These are phyloP conservation scores for Suillus tomentosus DNA, from an alignment of 768 basidiomycete species.

Conservation along the genomic window DNA sequence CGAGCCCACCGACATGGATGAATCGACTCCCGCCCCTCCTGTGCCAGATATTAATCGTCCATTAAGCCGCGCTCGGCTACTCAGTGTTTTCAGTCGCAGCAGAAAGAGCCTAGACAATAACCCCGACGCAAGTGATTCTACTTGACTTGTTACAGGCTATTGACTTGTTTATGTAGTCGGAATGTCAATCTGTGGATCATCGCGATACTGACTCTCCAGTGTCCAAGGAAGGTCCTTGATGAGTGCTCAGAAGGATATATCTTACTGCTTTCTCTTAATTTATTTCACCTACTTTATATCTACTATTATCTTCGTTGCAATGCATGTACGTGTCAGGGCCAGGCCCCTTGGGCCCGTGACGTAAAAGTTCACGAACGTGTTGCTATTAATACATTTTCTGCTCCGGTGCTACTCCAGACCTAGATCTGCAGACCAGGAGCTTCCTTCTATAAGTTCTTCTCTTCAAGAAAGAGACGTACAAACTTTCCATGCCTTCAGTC, in stretches of 20 bases:
- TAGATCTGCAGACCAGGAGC: not conserved
- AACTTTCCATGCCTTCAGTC: constrained; percentile 47
- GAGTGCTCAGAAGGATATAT: not conserved
- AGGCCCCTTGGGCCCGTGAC: not conserved
- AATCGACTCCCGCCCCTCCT: constrained; percentile 16
- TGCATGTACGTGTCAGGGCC: not conserved
- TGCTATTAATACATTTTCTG: not conserved
- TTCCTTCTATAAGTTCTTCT: not conserved
- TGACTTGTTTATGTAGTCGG: not conserved
- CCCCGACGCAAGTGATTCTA: constrained; percentile 18
- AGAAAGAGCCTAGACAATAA: constrained; percentile 15
- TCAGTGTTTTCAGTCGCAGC: constrained; percentile 31
- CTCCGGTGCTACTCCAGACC: not conserved
- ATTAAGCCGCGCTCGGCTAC: constrained; percentile 32
- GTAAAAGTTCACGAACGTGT: not conserved
- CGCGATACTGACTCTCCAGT: not conserved
- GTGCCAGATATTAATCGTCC: constrained; percentile 20
- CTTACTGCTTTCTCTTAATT: not conserved
- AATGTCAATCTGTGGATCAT: not conserved
- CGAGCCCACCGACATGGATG: constrained; percentile 43
- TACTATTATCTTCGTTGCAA: not conserved
- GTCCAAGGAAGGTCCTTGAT: not conserved
- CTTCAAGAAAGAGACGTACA: not conserved
- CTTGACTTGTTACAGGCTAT: not conserved
- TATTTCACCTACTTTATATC: not conserved